Conservation (phyloP, 192 early-diverging fungal genomes). For the Chytriomyces confervae region DNA sequence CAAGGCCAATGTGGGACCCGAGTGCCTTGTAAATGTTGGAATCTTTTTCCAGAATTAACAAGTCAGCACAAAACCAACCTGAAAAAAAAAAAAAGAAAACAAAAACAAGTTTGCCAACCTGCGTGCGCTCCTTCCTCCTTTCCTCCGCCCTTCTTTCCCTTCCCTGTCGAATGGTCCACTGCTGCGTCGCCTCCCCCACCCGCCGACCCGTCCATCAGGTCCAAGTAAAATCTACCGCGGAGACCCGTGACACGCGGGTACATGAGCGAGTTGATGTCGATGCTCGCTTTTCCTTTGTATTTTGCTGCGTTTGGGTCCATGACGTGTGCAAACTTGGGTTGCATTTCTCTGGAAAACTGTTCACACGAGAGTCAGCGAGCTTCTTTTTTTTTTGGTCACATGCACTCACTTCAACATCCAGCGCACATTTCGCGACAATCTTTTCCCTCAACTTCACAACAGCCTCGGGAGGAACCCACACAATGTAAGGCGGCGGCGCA, state of each 20-base stretch:
- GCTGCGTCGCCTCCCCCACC: background rate
- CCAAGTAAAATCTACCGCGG: slow-evolving; percentile 41
- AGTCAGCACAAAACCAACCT: background rate
- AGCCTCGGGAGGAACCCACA: slow-evolving; percentile 58
- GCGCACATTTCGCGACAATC: slow-evolving; percentile 45
- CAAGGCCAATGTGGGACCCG: slow-evolving; percentile 50
- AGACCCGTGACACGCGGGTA: slow-evolving; percentile 59
- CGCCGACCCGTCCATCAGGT: slow-evolving; percentile 13
- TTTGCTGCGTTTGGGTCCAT: slow-evolving; percentile 50
- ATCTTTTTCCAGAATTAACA: slow-evolving; percentile 12
- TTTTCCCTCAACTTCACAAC: slow-evolving; percentile 54
- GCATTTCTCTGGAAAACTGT: slow-evolving; percentile 56
- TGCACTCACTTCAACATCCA: slow-evolving; percentile 54
- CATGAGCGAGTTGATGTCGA: slow-evolving; percentile 55
- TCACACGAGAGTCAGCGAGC: background rate
- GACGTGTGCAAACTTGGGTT: slow-evolving; percentile 54
- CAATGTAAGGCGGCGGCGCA: slow-evolving; percentile 22
- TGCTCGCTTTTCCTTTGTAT: slow-evolving; percentile 47
- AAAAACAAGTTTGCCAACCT: background rate
- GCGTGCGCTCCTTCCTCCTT: slow-evolving; percentile 18
- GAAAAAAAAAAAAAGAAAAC: too few species aligned
- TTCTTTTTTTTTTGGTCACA: background rate
- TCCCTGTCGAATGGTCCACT: background rate
- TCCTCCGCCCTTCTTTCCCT: background rate
- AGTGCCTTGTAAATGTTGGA: slow-evolving; percentile 51